Percentiles rank a stretch among this genome's conserved stretches.
phyloP scores from a whole-genome alignment of 1,284 basidiomycete species.

The Rhodotorula sp. region DNA sequence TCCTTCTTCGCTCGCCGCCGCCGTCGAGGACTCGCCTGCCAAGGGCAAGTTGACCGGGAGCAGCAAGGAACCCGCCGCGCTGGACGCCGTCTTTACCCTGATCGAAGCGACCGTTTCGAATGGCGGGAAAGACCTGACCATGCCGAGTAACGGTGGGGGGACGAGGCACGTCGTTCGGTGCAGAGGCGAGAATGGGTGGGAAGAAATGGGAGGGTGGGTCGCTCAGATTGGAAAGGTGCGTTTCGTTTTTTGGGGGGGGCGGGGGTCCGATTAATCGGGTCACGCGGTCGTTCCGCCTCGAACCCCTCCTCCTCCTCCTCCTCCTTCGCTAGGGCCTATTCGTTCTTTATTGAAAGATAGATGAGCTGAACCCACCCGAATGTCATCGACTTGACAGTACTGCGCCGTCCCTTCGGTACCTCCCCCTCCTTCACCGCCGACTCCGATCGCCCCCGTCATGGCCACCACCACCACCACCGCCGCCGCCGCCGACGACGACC shows the following conservation, averaged over 20 bases:
- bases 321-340: neutral
- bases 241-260: neutral
- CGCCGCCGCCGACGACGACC: neutral
- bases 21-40: neutral
- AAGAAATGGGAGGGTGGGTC: conserved; percentile 28
- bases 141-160: conserved; percentile 8
- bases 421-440: conserved; percentile 5
- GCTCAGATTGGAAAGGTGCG: conserved; percentile 19
- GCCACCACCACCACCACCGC: neutral
- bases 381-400: neutral
- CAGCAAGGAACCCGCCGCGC: neutral
- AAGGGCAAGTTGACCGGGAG: no score
- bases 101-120: conserved; percentile 7
- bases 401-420: conserved; percentile 12
- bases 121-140: neutral
- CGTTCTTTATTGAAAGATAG: no score
- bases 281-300: no score
- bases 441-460: neutral
- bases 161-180: conserved; percentile 25
- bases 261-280: neutral
- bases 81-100: conserved; percentile 28
- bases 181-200: conserved; percentile 18
- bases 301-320: neutral
- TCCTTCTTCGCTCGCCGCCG: neutral
- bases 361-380: no score